Percentiles rank a stretch among this genome's conserved stretches.
phyloP scores from a whole-genome alignment of 73 alveolate genomes.

The Tetrahymena malaccensis region DNA sequence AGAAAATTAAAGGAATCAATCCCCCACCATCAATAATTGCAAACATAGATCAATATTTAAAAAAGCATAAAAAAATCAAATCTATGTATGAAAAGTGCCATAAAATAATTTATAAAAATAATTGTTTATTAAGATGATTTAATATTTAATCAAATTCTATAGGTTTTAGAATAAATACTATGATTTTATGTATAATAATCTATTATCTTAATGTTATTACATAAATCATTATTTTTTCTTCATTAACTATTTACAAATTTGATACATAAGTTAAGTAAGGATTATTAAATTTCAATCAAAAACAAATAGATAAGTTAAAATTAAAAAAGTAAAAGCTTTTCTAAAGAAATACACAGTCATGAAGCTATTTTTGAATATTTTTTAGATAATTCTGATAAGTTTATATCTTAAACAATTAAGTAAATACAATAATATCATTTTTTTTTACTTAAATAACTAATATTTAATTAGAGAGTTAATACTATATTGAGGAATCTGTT shows the following conservation, averaged over 20 bases:
- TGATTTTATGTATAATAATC: neutral
- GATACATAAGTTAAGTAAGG: neutral
- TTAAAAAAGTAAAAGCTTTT: neutral
- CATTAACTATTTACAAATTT: neutral
- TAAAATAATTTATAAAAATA: no score
- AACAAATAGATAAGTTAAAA: neutral
- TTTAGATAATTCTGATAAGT: neutral
- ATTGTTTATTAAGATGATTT: no score
- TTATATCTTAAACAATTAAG: neutral
- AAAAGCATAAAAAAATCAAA: no score
- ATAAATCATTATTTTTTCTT: no score
- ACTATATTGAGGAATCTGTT: neutral
- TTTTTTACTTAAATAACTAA: no score
- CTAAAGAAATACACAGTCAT: no score
- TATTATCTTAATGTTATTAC: neutral
- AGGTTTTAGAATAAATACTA: no score
- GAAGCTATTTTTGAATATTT: neutral
- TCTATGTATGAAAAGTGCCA: no score
- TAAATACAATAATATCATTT: no score
- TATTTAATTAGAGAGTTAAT: neutral
- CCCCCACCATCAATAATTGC: neutral
- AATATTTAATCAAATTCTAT: no score
- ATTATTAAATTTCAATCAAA: neutral
- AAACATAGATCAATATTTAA: neutral
- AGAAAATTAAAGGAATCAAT: neutral